A percentile compares a stretch with the other conserved stretches of the same genome.
Conservation (phyloP, 1,284 basidiomycete genomes). For the Hemileccinum hortonii region DNA sequence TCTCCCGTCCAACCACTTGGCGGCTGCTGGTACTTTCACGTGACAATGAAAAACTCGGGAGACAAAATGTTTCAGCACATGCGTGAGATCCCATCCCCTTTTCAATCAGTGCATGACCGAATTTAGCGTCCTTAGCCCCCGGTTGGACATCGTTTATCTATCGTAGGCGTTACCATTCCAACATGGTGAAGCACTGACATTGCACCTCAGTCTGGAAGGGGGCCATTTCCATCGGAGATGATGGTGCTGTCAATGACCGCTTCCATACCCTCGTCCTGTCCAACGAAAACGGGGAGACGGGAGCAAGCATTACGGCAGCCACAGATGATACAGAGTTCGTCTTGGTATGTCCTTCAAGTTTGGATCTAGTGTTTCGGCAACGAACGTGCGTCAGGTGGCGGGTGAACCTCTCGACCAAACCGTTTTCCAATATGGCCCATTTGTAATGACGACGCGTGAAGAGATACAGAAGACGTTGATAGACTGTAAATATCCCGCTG, state of each 20-base stretch:
- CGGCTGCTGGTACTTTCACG: constrained; percentile 92
- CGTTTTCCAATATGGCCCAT: constrained; percentile 86
- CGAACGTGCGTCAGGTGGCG: constrained; percentile 52
- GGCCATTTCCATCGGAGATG: constrained; percentile 58
- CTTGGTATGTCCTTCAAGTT: constrained; percentile 46
- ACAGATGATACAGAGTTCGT: constrained; percentile 69
- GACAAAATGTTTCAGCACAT: constrained; percentile 81
- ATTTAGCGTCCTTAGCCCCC: constrained; percentile 42
- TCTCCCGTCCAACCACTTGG: constrained; percentile 89
- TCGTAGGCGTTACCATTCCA: constrained; percentile 44
- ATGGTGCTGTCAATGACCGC: constrained; percentile 47
- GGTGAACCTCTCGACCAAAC: constrained; percentile 89
- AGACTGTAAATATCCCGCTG: constrained; percentile 60
- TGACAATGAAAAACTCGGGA: constrained; percentile 65
- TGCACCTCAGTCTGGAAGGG: constrained; percentile 62
- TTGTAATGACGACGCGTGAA: constrained; percentile 78
- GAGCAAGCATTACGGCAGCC: constrained; percentile 57
- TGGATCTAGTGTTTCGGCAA: constrained; percentile 4
- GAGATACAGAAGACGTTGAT: constrained; percentile 82
- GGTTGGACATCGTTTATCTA: constrained; percentile 86
- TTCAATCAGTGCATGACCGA: constrained; percentile 2
- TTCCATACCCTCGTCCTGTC: constrained; percentile 84
- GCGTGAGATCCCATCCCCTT: constrained; percentile 48
- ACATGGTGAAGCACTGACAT: constrained; percentile 8
- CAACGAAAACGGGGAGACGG: constrained; percentile 51